These are phyloP conservation scores for Pleurotus giganteus DNA, from an alignment of 768 basidiomycete species.

Conservation along the genomic window DNA sequence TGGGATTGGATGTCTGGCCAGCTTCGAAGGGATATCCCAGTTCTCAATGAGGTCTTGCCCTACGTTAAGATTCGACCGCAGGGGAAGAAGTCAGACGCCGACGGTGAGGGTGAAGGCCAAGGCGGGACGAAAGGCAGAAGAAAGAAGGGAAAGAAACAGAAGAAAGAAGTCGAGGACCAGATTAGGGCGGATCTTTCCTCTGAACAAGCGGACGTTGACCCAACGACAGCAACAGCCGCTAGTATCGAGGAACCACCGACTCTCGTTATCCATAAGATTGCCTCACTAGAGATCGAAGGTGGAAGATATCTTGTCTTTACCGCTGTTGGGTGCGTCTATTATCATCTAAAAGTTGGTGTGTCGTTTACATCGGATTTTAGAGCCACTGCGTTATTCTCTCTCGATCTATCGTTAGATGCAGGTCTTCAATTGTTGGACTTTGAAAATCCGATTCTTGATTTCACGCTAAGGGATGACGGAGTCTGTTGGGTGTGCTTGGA, in stretches of 20 bases:
- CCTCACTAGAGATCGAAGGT: conserved; percentile 36
- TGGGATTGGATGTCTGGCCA: conserved; percentile 79
- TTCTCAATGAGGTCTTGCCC: conserved; percentile 46
- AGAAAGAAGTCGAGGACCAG: conserved; percentile 14
- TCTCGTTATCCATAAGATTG: conserved; percentile 59
- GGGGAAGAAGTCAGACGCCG: conserved; percentile 31
- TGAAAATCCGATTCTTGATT: conserved; percentile 58
- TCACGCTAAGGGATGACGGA: conserved; percentile 36
- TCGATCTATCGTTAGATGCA: conserved; percentile 23
- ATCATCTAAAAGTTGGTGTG: too few relatives aligned
- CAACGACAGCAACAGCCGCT: not conserved
- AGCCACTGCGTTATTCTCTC: conserved; percentile 64
- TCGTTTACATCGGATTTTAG: too few relatives aligned
- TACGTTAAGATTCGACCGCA: conserved; percentile 41
- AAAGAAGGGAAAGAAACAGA: conserved; percentile 11
- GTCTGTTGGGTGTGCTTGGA: conserved; percentile 52
- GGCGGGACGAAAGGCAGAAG: conserved; percentile 16
- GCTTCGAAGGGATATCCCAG: conserved; percentile 47
- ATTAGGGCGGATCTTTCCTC: conserved; percentile 16
- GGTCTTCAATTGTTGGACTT: conserved; percentile 46
- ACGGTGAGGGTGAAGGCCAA: conserved; percentile 27
- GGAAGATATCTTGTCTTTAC: conserved; percentile 57
- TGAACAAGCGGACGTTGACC: conserved; percentile 4
- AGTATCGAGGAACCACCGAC: not conserved
- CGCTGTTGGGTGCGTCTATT: conserved; percentile 62